phyloP scores from a whole-genome alignment of 106 monocot species.

The Dendrobium nobile region DNA sequence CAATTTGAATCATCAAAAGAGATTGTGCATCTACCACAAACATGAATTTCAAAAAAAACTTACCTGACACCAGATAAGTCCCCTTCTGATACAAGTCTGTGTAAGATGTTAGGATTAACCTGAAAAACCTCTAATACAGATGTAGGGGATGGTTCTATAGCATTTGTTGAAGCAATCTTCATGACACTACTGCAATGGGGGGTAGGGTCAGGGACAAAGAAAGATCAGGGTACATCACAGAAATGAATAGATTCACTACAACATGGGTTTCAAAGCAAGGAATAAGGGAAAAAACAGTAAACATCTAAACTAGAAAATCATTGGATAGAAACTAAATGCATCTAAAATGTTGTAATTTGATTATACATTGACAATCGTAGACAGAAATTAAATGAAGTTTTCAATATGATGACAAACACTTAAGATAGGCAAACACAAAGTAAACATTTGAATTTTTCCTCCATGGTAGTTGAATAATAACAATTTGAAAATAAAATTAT shows the following conservation, averaged over 20 bases:
- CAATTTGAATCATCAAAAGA: slow-evolving; percentile 1
- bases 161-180: slow-evolving; percentile 26
- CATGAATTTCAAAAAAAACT: slow-evolving; percentile 11
- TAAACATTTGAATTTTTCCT: background rate
- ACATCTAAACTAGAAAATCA: background rate
- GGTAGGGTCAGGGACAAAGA: background rate
- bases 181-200: slow-evolving; percentile 45
- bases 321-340: background rate
- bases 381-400: background rate
- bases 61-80: slow-evolving; percentile 65
- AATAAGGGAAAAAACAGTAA: background rate
- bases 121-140: slow-evolving; percentile 66
- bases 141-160: slow-evolving; percentile 59
- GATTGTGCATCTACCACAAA: background rate
- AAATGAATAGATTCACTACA: slow-evolving; percentile 1
- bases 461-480: background rate
- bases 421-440: background rate
- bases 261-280: background rate
- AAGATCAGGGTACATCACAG: background rate
- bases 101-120: slow-evolving; percentile 64
- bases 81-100: slow-evolving; percentile 76
- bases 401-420: background rate
- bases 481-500: background rate
- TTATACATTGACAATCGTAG: background rate
- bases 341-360: background rate